Conservation (phyloP, 192 early-diverging fungal genomes). For the Backusella liffmaniae region DNA sequence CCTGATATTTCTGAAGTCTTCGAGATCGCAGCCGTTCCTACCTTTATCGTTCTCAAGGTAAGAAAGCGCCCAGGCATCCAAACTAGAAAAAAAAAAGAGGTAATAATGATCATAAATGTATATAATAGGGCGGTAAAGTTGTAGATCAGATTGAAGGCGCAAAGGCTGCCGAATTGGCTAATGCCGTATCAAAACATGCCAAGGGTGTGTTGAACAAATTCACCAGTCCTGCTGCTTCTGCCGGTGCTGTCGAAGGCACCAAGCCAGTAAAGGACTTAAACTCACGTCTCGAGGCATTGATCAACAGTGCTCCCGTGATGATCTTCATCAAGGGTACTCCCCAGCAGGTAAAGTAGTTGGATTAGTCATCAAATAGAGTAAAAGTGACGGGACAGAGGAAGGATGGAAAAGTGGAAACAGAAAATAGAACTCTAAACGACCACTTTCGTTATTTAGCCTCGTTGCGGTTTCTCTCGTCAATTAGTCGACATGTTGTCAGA, state of each 20-base stretch:
- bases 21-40: slow-evolving; percentile 91
- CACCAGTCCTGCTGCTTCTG: slow-evolving; percentile 34
- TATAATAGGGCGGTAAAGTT: slow-evolving; percentile 42
- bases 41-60: slow-evolving; percentile 83
- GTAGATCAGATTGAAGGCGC: slow-evolving; percentile 86
- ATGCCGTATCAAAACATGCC: slow-evolving; percentile 65
- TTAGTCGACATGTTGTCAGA: slow-evolving; percentile 77
- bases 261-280: slow-evolving; percentile 53
- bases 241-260: slow-evolving; percentile 21
- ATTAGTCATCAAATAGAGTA: neutral
- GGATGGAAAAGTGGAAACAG: neutral
- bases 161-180: slow-evolving; percentile 79
- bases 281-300: slow-evolving; percentile 67
- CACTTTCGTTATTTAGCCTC: slow-evolving; percentile 50
- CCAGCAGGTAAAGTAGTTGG: slow-evolving; percentile 18
- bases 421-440: slow-evolving; percentile 25
- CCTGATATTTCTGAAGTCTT: slow-evolving; percentile 84
- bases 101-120: neutral
- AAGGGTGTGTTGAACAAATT: slow-evolving; percentile 39
- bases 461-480: slow-evolving; percentile 91
- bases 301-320: slow-evolving; percentile 80
- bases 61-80: neutral
- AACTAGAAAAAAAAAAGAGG: neutral
- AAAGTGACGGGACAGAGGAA: no score
- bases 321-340: slow-evolving; percentile 95